These are phyloP conservation scores for Millerago galiae DNA, from an alignment of 805 yeast genomes.

Conservation along the genomic window DNA sequence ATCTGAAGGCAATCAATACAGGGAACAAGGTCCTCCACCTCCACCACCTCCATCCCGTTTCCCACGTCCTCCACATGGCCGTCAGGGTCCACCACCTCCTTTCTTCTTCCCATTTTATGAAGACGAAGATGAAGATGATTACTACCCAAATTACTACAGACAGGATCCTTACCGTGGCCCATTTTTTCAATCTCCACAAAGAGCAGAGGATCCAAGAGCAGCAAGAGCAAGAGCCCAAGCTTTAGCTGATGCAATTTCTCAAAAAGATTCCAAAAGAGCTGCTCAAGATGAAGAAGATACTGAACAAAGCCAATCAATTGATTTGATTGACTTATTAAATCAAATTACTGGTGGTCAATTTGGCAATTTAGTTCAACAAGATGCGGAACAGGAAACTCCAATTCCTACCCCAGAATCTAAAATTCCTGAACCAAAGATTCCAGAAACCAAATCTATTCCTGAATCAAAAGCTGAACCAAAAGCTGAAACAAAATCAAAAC, in stretches of 20 bases:
- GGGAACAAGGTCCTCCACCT: constrained; percentile 4
- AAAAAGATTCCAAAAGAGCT: too few species aligned
- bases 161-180: constrained; percentile 6
- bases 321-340: constrained; percentile 1
- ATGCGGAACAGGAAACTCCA: not conserved
- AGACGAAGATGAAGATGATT: constrained; percentile 8
- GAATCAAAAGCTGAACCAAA: not conserved
- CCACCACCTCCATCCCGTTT: constrained; percentile 4
- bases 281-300: not conserved
- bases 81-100: constrained; percentile 4
- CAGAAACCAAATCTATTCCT: not conserved
- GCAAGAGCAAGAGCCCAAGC: not conserved
- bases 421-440: not conserved
- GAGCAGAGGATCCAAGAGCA: not conserved
- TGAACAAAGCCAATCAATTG: not conserved
- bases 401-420: not conserved
- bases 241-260: too few species aligned
- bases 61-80: not conserved
- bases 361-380: not conserved
- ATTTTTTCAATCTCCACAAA: constrained; percentile 1
- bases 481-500: constrained; percentile 1
- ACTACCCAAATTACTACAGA: constrained; percentile 9
- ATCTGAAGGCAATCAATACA: not conserved
- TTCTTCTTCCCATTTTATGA: constrained; percentile 3
- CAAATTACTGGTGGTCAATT: constrained; percentile 2